phyloP scores from a whole-genome alignment of 164 flowering plant species.

The Tetrastigma voinierianum region DNA sequence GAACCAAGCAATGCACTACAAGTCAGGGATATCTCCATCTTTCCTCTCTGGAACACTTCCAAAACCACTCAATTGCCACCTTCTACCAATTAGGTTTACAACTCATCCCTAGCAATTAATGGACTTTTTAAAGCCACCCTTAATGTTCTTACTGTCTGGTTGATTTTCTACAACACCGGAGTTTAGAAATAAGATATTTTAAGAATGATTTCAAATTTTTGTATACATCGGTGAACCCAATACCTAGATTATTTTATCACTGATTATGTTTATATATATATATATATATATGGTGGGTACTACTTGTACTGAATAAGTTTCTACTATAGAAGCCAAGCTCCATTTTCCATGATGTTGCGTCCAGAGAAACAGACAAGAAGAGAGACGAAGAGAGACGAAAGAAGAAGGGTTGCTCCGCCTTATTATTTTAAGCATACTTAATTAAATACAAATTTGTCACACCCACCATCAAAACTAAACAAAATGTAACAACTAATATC shows the following conservation, averaged over 20 bases:
- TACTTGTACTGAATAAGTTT: no score
- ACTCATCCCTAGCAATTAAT: neutral
- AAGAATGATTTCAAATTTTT: no score
- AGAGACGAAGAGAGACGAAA: conserved; percentile 30
- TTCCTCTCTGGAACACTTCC: conserved; percentile 1
- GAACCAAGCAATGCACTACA: neutral
- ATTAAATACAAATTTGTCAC: conserved; percentile 9
- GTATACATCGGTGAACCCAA: no score
- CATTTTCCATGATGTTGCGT: conserved; percentile 35
- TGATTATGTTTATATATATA: no score
- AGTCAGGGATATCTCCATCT: conserved; percentile 10
- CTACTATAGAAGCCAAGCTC: conserved; percentile 1
- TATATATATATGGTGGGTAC: no score
- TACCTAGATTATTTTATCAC: no score
- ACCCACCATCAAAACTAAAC: conserved; percentile 16
- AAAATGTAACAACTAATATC: conserved; percentile 2
- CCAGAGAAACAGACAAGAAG: conserved; percentile 46
- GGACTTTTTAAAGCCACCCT: no score
- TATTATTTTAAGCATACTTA: conserved; percentile 21
- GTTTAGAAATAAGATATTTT: no score
- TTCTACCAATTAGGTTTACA: neutral
- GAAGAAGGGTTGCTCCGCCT: conserved; percentile 40
- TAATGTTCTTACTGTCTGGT: no score
- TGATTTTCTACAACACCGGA: no score
- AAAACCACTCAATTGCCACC: neutral